A percentile compares a stretch with the other conserved stretches of the same genome.
These are phyloP conservation scores for Malbranchea cinnamomea DNA, from an alignment of 2,329 filamentous ascomycete species.

Conservation along the genomic window DNA sequence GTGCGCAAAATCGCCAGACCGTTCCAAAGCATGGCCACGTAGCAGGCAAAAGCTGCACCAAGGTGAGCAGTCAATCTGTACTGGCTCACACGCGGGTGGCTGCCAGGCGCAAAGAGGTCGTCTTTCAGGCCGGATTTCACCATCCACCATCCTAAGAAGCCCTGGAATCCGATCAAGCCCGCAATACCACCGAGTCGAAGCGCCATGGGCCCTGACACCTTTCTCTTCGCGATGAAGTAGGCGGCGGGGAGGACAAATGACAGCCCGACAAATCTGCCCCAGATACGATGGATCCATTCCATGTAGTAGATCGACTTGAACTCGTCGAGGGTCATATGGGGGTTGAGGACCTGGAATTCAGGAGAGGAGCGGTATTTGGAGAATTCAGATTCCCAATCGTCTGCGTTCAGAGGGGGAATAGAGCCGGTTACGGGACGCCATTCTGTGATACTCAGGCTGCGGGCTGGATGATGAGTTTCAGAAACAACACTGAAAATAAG, in stretches of 20 bases:
- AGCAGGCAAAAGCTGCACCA: conserved; percentile 80
- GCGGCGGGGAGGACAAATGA: conserved; percentile 76
- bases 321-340: conserved; percentile 79
- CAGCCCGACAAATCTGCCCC: conserved; percentile 82
- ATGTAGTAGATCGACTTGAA: conserved; percentile 99
- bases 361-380: conserved; percentile 81
- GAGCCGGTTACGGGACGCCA: conserved; percentile 94
- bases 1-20: conserved; percentile 73
- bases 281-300: conserved; percentile 94
- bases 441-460: conserved; percentile 91
- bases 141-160: conserved; percentile 98
- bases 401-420: conserved; percentile 60
- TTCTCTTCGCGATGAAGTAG: conserved; percentile 72
- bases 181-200: conserved; percentile 68
- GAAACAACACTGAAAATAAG: neutral
- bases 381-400: conserved; percentile 87
- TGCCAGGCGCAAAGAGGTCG: conserved; percentile 81
- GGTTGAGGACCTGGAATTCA: conserved; percentile 84
- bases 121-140: conserved; percentile 92
- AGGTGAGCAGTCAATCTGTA: conserved; percentile 85
- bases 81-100: conserved; percentile 83
- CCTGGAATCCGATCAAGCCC: conserved; percentile 82
- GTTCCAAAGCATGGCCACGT: conserved; percentile 85
- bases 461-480: conserved; percentile 5
- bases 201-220: conserved; percentile 66